Base-by-base conservation (phyloP, 2,329 filamentous ascomycete species). In the Claviceps digitariae region DNA sequence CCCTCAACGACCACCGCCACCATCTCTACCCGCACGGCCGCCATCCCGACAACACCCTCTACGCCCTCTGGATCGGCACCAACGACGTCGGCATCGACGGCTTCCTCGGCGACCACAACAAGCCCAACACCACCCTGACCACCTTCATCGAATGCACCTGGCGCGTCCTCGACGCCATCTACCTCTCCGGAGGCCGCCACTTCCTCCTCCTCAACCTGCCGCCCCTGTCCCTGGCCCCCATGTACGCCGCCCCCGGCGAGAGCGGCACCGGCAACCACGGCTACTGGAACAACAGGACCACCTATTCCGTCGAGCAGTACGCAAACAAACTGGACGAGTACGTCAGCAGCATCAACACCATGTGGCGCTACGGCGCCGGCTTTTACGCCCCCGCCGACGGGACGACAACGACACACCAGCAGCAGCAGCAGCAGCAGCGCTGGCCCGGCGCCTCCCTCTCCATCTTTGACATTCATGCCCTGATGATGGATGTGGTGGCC, bases 11-110 rank as follows among this genome's bases (percentile, higher is more conserved):
- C n/a, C n/a, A n/a, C n/a, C n/a, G n/a, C n/a, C n/a, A n/a, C n/a
- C n/a, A n/a, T n/a, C 29, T 60, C 25, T 77, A 74, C 57, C 65
- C 67, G 0, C 60, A 72, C 57, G 67, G 74, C 47, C 73, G 71
- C 2, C 27, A 29, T 29, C 60, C 74, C 1, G 67, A 77, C 31
- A 81, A 82, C 57, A 87, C 85, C 0, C 81, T 87, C 2, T 90
- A 89, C 61, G 75, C 81, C 1, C 76, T 90, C 50, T 90, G 84
- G 84, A 89, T 90, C 60, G 87, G 87, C 3, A 90, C 86, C 25
- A 91, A 91, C 63, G 87, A 93, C 61, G 71, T 91, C 10, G 86
- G 86, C 23, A 74, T 72, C 54, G 67, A 74, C 51, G 83, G 77
- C 9, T 84, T 90, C 62, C 65, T 90, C 34, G 80, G 76, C 4